Conservation (phyloP, 2,329 filamentous ascomycete species). For the Monilinia aucupariae region DNA sequence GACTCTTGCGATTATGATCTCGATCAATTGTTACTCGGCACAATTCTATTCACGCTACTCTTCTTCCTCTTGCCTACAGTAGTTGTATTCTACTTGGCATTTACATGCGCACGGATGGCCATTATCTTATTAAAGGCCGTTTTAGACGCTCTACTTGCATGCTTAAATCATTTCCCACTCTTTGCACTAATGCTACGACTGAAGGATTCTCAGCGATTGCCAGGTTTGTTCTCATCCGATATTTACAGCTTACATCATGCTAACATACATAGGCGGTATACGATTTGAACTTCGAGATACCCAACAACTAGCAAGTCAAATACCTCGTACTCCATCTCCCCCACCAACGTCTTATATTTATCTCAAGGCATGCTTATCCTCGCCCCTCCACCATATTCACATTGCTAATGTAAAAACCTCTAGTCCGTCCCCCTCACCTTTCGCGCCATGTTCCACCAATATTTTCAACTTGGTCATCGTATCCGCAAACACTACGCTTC, state of each 20-base stretch:
- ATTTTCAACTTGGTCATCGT: slow-evolving; percentile 88
- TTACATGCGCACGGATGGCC: slow-evolving; percentile 87
- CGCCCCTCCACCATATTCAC: not conserved
- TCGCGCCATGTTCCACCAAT: slow-evolving; percentile 93
- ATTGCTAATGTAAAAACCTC: slow-evolving; percentile 37
- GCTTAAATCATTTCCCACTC: slow-evolving; percentile 92
- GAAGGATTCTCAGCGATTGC: slow-evolving; percentile 85
- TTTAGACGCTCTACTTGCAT: slow-evolving; percentile 87
- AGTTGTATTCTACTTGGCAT: slow-evolving; percentile 93
- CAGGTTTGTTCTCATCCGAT: slow-evolving; percentile 49
- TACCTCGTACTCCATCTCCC: slow-evolving; percentile 22
- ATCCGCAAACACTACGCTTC: slow-evolving; percentile 95
- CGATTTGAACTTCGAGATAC: slow-evolving; percentile 84
- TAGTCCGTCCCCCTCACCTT: slow-evolving; percentile 86
- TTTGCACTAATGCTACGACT: slow-evolving; percentile 94
- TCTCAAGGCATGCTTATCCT: slow-evolving; percentile 58
- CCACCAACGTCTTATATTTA: slow-evolving; percentile 73
- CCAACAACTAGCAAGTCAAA: slow-evolving; percentile 45
- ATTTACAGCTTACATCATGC: slow-evolving; percentile 10
- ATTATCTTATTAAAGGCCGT: slow-evolving; percentile 90
- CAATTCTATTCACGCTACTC: slow-evolving; percentile 90
- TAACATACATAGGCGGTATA: slow-evolving; percentile 58
- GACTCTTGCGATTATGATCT: slow-evolving; percentile 98
- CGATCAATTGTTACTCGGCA: slow-evolving; percentile 91
- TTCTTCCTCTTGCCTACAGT: slow-evolving; percentile 95